Evolutionary conservation across 441 rosid species (phyloP), one percentile per base, ranked within the genome.

Genomic region (Theobroma grandiflorum): DNA sequence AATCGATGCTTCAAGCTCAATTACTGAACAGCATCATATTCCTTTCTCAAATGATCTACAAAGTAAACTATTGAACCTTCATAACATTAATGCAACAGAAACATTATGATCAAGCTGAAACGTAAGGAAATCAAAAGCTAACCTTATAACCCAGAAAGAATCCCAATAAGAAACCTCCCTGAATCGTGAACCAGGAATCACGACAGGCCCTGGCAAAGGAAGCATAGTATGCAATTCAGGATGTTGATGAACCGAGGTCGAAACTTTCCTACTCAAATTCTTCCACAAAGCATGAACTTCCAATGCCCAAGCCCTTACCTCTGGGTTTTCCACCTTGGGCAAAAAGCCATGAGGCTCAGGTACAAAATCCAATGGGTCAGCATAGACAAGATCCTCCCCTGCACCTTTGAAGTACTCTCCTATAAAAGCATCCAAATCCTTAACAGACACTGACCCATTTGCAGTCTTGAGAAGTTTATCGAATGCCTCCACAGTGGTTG

Each of bases 151-250:
- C 99, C 99, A 95, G 45, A 94, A 92, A 75, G 98, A 95, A 86
- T 97, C 99, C 98, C 99, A 97, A 75, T 95, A 95, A 83, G 93
- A 92, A n/a, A 95, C 95, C 85, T 95, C 99, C 63, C 89, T 79
- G 68, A 97, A 97, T 58, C 99, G 89, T 31, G 97, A 92, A 8
- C 99, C 99, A 38, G 98, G 97, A 16, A 97, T 79, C 2, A 97
- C 78, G 38, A 85, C 89, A 42, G 90, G 88, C 69, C 77, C 87
- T 16, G 96, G 95, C 86, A 94, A 84, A 42, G 94, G 93, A 33
- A 97, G 89, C 87, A 97, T 81, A 76, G 98, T 95, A 81, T 97
- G 97, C 77, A 85, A 77, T 8, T 92, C 93, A 5, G 97, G 94
- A 7, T 64, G 85, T 62, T 87, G 83, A 57, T 15, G 73, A 2